A percentile compares a stretch with the other conserved stretches of the same genome.
phyloP scores from a whole-genome alignment of 2,329 filamentous ascomycete genomes.

The Eurotiales sp. region DNA sequence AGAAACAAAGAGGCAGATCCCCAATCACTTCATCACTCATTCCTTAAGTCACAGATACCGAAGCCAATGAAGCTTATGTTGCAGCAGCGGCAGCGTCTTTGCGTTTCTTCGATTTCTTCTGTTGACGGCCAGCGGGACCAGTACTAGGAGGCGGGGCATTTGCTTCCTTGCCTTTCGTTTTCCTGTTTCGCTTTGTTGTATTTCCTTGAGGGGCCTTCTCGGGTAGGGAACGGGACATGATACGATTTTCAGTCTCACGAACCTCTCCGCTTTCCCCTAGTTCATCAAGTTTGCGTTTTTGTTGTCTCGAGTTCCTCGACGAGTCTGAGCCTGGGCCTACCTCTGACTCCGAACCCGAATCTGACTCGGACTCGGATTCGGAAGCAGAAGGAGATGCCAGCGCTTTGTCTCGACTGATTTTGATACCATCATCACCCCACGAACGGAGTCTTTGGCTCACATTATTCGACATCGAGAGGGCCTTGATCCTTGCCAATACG shows the following conservation, averaged over 20 bases:
- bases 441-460: slow-evolving; percentile 41
- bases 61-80: no score
- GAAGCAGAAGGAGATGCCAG: background rate
- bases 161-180: no score
- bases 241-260: no score
- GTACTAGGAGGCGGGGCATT: no score
- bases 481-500: slow-evolving; percentile 52
- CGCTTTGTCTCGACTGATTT: slow-evolving; percentile 6
- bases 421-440: slow-evolving; percentile 28
- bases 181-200: no score
- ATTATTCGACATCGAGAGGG: slow-evolving; percentile 47
- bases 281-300: background rate
- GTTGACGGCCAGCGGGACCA: no score
- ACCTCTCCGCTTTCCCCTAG: background rate
- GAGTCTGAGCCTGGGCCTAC: no score
- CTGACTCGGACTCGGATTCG: background rate
- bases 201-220: no score
- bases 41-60: no score
- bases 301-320: background rate
- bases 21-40: background rate
- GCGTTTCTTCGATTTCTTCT: background rate
- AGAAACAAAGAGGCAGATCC: no score
- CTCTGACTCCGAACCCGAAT: background rate
- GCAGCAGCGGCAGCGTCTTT: no score
- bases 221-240: no score